These are phyloP conservation scores for Mycocentrospora acerina DNA, from an alignment of 2,329 filamentous ascomycete species.

Conservation along the genomic window DNA sequence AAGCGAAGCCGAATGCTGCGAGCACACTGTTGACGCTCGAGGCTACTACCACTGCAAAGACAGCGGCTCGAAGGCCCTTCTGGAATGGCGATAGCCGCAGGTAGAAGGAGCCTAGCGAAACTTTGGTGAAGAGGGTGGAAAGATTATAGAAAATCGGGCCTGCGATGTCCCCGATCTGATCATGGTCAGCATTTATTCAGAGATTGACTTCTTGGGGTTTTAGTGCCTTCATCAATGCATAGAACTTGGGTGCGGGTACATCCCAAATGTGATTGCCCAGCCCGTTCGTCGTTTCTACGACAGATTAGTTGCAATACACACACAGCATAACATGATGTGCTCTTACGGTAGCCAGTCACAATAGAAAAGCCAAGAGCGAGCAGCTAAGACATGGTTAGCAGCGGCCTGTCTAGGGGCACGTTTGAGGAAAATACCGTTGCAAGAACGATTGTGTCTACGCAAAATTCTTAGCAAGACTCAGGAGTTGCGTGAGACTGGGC, in stretches of 20 bases:
- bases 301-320: not conserved
- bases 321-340: no score
- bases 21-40: conserved; percentile 14
- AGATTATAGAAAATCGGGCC: conserved; percentile 17
- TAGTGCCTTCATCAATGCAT: conserved; percentile 17
- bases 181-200: not conserved
- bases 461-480: not conserved
- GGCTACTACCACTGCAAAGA: conserved; percentile 12
- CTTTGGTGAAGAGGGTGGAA: conserved; percentile 14
- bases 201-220: not conserved
- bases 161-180: conserved; percentile 16
- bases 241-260: conserved; percentile 10
- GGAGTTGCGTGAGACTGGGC: not conserved
- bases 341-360: conserved; percentile 11
- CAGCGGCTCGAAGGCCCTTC: conserved; percentile 3
- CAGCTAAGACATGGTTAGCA: conserved; percentile 5
- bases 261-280: conserved; percentile 16
- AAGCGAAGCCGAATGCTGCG: conserved; percentile 14
- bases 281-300: conserved; percentile 17
- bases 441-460: conserved; percentile 9
- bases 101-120: conserved; percentile 17
- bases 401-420: no score
- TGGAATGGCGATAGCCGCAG: conserved; percentile 12
- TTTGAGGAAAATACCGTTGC: conserved; percentile 7
- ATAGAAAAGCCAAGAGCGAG: conserved; percentile 14